Base-by-base conservation (phyloP, 2,329 filamentous ascomycete genomes). In the Thielaviopsis populi region DNA sequence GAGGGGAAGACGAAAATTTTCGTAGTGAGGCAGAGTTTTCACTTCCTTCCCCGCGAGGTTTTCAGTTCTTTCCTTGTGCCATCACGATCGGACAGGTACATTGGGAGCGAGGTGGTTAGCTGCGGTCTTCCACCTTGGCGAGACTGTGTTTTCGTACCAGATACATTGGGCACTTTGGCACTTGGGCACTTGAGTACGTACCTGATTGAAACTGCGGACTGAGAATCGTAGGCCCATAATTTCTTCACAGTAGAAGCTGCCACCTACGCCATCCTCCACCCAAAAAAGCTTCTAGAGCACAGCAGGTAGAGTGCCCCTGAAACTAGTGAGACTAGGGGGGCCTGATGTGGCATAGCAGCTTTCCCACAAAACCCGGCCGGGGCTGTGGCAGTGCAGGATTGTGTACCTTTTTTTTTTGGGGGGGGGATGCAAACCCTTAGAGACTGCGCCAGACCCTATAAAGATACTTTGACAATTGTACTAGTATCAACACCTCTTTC, bases 281-380 rank as follows among this genome's bases (percentile, higher is more conserved):
- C 46, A 5, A 37, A 56, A 56, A 56, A 56, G 53, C 53, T 56
- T 56, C 53, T 56, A 56, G 53, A 56, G 53, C 53, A 37, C 27
- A 33, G 24, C 30, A 33, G 24, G 33, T 10, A 30, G 7, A 30
- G 17, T 33, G 24, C 53, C 53, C 53, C 53, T 56, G 53, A 37
- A 56, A 33, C 53, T 56, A 56, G 27, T 56, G 53, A 56, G 37
- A 56, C 53, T 37, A 56, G 24, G 53, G 17, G 24, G 53, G 17
- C 53, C 53, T n/a, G 50, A 56, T 33, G 3, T n/a, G 53, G 53
- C 53, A 27, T 56, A 56, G 53, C 27, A 3, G 27, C 5, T 17
- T 56, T 30, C n/a, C 24, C 53, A 56, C 30, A 27, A 56, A 27
- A n/a, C 53, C 53, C 30, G 53, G 15, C 53, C n/a, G 24, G 53